These are phyloP conservation scores for Pelargonium citronellum DNA, from an alignment of 441 rosid species.

Conservation along the genomic window DNA sequence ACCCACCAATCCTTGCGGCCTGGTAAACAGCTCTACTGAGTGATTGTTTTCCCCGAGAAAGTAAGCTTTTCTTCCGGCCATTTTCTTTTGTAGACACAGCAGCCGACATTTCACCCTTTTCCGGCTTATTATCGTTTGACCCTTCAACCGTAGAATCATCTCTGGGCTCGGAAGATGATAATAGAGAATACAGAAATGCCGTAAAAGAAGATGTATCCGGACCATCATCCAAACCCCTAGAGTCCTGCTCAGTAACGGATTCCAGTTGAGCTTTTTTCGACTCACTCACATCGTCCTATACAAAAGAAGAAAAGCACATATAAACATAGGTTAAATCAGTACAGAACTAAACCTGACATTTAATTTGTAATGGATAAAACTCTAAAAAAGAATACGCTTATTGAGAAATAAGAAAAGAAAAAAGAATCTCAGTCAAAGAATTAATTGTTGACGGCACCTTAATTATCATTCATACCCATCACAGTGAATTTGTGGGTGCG, in stretches of 20 bases:
- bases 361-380: no score
- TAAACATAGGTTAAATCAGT: no score
- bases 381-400: background rate
- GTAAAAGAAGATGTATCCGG: conserved; percentile 94
- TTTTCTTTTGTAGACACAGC: conserved; percentile 44
- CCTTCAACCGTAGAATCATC: conserved; percentile 36
- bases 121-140: conserved; percentile 39
- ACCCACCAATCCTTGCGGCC: conserved; percentile 45
- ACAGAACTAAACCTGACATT: background rate
- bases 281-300: conserved; percentile 48
- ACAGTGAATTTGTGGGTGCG: background rate
- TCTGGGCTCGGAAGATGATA: conserved; percentile 57
- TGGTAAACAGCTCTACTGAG: conserved; percentile 47
- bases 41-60: conserved; percentile 71
- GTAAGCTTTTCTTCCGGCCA: conserved; percentile 47
- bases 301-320: conserved; percentile 3
- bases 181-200: conserved; percentile 77
- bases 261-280: conserved; percentile 42
- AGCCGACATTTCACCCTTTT: conserved; percentile 33
- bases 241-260: conserved; percentile 40
- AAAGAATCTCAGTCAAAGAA: no score
- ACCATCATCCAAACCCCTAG: conserved; percentile 41
- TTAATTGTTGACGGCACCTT: no score
- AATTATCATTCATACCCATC: no score
- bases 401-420: no score